These are phyloP conservation scores for Salvia rosmarinus DNA, from an alignment of 257 asterid species.

Conservation along the genomic window DNA sequence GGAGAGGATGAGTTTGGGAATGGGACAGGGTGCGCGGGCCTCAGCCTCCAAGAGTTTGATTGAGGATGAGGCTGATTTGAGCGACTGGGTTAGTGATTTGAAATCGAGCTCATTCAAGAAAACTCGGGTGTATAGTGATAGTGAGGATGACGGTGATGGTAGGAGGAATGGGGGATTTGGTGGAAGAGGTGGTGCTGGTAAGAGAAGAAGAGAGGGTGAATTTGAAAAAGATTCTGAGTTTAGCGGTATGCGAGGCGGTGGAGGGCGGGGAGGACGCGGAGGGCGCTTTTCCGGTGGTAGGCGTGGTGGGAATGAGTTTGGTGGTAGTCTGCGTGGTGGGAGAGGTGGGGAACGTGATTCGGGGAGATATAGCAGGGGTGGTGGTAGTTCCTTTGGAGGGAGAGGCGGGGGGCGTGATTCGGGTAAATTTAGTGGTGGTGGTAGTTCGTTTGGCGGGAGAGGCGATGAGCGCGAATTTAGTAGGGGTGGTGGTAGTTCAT, in stretches of 20 bases:
- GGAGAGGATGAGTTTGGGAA: conserved; percentile 42
- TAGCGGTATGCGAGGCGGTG: conserved; percentile 45
- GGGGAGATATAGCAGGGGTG: conserved; percentile 30
- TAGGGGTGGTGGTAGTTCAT: conserved; percentile 32
- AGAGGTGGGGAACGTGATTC: conserved; percentile 24
- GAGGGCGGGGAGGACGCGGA: conserved; percentile 29
- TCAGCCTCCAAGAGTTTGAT: conserved; percentile 70
- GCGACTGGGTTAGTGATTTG: conserved; percentile 92
- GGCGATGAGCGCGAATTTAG: conserved; percentile 44
- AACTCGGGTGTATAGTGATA: conserved; percentile 60
- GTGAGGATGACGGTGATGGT: conserved; percentile 53
- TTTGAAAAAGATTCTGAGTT: conserved; percentile 38
- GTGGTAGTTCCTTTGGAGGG: conserved; percentile 37
- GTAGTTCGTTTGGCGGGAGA: conserved; percentile 41
- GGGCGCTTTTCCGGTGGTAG: conserved; percentile 36
- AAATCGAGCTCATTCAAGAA: conserved; percentile 62
- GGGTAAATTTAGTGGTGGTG: conserved; percentile 44
- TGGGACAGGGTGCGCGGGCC: conserved; percentile 37
- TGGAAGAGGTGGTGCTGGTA: conserved; percentile 48
- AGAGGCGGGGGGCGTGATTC: conserved; percentile 45
- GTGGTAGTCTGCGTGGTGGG: not conserved
- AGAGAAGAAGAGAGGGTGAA: conserved; percentile 51
- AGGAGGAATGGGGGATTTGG: conserved; percentile 40
- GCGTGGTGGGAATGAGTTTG: conserved; percentile 23
- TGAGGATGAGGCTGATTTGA: conserved; percentile 92